Evolutionary conservation across 2,329 filamentous ascomycete genomes (phyloP).

Genomic region (Trichoderma sp.): DNA sequence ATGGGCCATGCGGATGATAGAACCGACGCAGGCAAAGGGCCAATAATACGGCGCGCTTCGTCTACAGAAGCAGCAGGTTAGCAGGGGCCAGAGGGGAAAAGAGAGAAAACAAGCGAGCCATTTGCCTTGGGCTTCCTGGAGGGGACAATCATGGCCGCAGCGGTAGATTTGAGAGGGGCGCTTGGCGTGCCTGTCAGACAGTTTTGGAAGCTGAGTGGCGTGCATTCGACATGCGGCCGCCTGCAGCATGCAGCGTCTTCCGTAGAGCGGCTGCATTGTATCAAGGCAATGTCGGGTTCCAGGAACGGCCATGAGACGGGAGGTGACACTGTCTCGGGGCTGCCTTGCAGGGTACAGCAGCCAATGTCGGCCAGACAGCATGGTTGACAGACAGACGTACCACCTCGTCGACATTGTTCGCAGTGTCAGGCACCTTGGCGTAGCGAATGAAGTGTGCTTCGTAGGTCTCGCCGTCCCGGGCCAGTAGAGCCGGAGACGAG

Average conservation of each 20-base stretch:
- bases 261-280: neutral
- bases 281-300: neutral
- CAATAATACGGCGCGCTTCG: neutral
- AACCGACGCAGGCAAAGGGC: constrained; percentile 20
- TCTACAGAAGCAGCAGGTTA: constrained; percentile 1
- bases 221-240: constrained; percentile 3
- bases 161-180: constrained; percentile 12
- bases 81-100: constrained; percentile 5
- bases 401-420: neutral
- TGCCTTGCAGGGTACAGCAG: neutral
- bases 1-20: constrained; percentile 25
- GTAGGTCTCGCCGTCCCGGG: too few species aligned
- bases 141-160: constrained; percentile 10
- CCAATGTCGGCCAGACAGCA: neutral
- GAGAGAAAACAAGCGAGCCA: constrained; percentile 14
- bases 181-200: constrained; percentile 3
- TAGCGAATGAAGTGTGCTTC: neutral
- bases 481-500: too few species aligned
- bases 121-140: constrained; percentile 14
- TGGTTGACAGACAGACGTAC: too few species aligned
- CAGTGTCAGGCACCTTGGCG: neutral
- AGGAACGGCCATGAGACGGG: neutral
- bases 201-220: neutral
- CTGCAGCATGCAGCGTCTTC: neutral
- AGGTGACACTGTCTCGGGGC: neutral